phyloP scores from a whole-genome alignment of 768 basidiomycete species.

The Russula sp. region DNA sequence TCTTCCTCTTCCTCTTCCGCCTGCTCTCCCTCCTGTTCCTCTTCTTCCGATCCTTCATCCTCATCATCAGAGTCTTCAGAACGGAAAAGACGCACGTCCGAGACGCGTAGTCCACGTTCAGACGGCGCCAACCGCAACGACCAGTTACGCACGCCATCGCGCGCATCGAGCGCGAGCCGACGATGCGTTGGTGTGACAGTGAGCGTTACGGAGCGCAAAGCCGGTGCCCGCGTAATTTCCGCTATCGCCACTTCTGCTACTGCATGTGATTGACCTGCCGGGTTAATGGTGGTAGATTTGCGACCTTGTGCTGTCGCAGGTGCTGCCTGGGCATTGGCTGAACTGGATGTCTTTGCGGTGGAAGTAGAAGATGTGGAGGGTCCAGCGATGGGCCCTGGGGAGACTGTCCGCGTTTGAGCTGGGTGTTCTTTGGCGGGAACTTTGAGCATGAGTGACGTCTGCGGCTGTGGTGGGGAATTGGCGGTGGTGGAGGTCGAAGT shows the following conservation, averaged over 20 bases:
- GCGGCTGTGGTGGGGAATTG: constrained; percentile 33
- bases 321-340: constrained; percentile 20
- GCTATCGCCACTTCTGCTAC: constrained; percentile 21
- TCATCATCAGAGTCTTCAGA: constrained; percentile 62
- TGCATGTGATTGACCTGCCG: constrained; percentile 12
- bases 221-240: constrained; percentile 24
- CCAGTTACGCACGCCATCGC: constrained; percentile 75
- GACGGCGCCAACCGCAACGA: constrained; percentile 56
- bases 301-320: constrained; percentile 28
- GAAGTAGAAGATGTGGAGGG: constrained; percentile 16
- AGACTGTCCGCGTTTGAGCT: constrained; percentile 26
- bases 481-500: constrained; percentile 30
- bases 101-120: constrained; percentile 56
- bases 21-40: constrained; percentile 45
- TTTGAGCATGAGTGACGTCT: constrained; percentile 32
- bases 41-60: constrained; percentile 53
- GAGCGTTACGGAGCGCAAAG: constrained; percentile 32
- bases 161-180: constrained; percentile 55
- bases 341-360: constrained; percentile 23
- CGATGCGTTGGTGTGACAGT: constrained; percentile 53
- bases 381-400: constrained; percentile 31
- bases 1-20: constrained; percentile 43
- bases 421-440: constrained; percentile 18
- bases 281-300: constrained; percentile 9
- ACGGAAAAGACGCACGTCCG: constrained; percentile 51